Conservation (phyloP, 2,329 filamentous ascomycete genomes). For the Penicillium sp. region DNA sequence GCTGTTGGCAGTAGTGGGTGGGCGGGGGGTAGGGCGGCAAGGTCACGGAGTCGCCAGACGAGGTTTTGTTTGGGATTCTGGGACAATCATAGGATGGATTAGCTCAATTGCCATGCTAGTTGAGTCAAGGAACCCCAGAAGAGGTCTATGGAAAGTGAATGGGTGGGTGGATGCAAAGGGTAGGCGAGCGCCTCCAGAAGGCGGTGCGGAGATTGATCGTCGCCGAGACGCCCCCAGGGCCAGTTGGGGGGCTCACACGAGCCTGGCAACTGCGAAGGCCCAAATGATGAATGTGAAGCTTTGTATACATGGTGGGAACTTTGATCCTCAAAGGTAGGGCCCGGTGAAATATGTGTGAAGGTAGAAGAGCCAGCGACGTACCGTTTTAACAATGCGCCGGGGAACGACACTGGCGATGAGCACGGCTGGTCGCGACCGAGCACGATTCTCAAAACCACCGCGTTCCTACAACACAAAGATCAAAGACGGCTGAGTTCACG, state of each 20-base stretch:
- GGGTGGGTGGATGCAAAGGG: conserved; percentile 19
- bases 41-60: conserved; percentile 16
- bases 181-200: conserved; percentile 28
- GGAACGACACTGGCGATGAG: conserved; percentile 25
- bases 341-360: conserved; percentile 7
- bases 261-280: conserved; percentile 21
- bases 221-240: conserved; percentile 27
- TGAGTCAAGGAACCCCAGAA: conserved; percentile 4
- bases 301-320: not conserved
- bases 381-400: conserved; percentile 38
- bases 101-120: conserved; percentile 25
- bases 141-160: conserved; percentile 14
- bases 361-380: conserved; percentile 28
- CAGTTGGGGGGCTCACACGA: conserved; percentile 21
- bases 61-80: conserved; percentile 17
- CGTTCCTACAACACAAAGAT: conserved; percentile 15
- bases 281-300: conserved; percentile 6
- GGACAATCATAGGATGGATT: conserved; percentile 19
- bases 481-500: conserved; percentile 7
- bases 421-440: conserved; percentile 35
- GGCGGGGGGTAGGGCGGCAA: conserved; percentile 12
- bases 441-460: conserved; percentile 26
- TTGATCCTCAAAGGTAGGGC: not conserved
- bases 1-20: conserved; percentile 17
- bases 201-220: conserved; percentile 41